Evolutionary conservation across 2,329 filamentous ascomycete genomes (phyloP), one percentile per base, ranked within the genome.

Genomic region (Exophiala bonariae): DNA sequence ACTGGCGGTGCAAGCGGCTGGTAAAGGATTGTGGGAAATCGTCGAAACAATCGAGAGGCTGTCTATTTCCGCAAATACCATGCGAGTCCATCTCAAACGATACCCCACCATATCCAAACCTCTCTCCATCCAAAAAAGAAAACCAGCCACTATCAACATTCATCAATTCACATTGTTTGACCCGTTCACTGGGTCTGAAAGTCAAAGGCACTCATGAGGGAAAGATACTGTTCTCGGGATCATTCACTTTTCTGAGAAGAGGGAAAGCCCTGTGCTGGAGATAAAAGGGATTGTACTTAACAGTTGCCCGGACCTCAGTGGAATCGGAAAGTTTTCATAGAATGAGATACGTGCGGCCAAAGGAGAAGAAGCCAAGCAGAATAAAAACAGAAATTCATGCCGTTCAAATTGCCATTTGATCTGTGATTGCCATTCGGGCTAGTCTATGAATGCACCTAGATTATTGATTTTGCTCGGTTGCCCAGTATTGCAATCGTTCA

Each of bases 251-350:
- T 60, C 63, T 52, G 53, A 60, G 60, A 54, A 69, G 85, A 89
- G 91, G 90, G 92, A 97, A 96, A 90, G 92, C 92, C 92, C 90
- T 96, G 91, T 93, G 83, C 79, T 83, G 77, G 81, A 79, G 68
- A 68, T 64, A 61, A 81, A 81, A 79, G 81, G 85, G 87, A 84
- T 76, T 86, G 82, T 82, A 89, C 89, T 92, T 95, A 69, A 92
- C 77, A 85, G 89, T 90, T 85, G 80, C 85, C 84, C 86, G 35
- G 35, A n/a, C 18, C 35, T 26, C 23, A 11, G 11, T 26, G 11
- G 23, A 11, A 26, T 26, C 6, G 23, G 6, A 11, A 26, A 26
- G 6, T 26, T 6, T 26, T n/a, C n/a, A 11, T 26, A 26, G 23
- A 26, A 6, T 26, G 23, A 26, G 23, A 26, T 26, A 26, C 23